Evolutionary conservation across 306 rosid species (phyloP).

Genomic region (Corylus avellana): DNA sequence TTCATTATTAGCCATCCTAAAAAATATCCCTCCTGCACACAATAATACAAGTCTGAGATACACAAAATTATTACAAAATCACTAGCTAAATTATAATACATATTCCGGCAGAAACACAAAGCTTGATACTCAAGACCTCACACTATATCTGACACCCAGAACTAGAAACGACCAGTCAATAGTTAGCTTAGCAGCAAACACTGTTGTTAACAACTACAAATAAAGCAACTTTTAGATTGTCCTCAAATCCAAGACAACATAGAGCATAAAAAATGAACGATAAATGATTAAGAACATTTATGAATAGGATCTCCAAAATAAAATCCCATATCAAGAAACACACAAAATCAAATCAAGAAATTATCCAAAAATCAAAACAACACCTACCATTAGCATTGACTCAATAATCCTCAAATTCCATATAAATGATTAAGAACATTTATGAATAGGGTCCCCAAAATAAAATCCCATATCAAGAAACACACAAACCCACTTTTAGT

Average conservation of each 20-base stretch:
- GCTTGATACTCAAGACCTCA: background rate
- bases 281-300: too few species aligned
- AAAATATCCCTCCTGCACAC: conserved; percentile 29
- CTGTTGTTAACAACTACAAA: background rate
- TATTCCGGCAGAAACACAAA: background rate
- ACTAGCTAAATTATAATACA: background rate
- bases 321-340: too few species aligned
- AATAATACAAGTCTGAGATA: conserved; percentile 1
- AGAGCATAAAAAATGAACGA: background rate
- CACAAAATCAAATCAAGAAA: too few species aligned
- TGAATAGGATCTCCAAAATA: too few species aligned
- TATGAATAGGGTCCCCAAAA: too few species aligned
- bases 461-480: too few species aligned
- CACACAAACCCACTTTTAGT: too few species aligned
- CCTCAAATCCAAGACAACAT: background rate
- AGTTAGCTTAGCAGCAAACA: background rate
- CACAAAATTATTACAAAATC: background rate
- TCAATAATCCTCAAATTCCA: too few species aligned
- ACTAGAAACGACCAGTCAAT: background rate
- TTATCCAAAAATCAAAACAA: too few species aligned
- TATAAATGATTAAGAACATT: too few species aligned
- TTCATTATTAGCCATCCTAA: conserved; percentile 54
- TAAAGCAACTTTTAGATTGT: background rate
- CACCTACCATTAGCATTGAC: too few species aligned
- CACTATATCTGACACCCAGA: background rate